Evolutionary conservation across 352 stramenopile genomes (phyloP).

Genomic region (Phytophthora sp.): DNA sequence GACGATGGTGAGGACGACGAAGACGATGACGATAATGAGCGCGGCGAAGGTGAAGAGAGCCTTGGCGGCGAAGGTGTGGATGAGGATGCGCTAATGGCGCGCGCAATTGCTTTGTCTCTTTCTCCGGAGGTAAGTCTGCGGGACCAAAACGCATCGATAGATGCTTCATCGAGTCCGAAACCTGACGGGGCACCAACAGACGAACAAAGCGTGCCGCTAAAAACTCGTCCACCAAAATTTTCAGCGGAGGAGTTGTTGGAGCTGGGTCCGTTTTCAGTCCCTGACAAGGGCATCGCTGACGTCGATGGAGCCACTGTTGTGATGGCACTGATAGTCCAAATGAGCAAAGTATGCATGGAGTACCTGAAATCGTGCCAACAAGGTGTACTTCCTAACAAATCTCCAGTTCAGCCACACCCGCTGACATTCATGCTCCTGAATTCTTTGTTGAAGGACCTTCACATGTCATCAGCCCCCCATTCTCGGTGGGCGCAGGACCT

Average conservation of each 20-base stretch:
- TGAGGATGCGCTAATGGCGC: conserved; percentile 90
- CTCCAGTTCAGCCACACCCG: conserved; percentile 77
- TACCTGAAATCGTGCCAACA: conserved; percentile 78
- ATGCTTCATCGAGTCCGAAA: conserved; percentile 15
- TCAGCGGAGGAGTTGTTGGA: conserved; percentile 73
- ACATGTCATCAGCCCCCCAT: conserved; percentile 15
- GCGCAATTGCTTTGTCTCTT: conserved; percentile 87
- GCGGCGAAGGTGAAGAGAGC: conserved; percentile 50
- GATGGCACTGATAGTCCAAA: conserved; percentile 60
- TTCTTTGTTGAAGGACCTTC: conserved; percentile 72
- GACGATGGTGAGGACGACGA: conserved; percentile 67
- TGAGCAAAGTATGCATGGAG: conserved; percentile 74
- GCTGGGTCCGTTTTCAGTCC: conserved; percentile 70
- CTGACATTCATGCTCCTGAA: conserved; percentile 91
- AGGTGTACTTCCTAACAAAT: conserved; percentile 67
- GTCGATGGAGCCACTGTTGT: conserved; percentile 61
- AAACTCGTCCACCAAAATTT: conserved; percentile 59
- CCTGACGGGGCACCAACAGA: conserved; percentile 4
- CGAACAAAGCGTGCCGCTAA: conserved; percentile 24
- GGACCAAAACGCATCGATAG: conserved; percentile 47
- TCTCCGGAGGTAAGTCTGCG: conserved; percentile 79
- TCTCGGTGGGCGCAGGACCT: conserved; percentile 25
- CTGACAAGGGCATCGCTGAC: conserved; percentile 34
- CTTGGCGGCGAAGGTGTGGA: conserved; percentile 76
- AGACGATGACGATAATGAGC: conserved; percentile 59